Evolutionary conservation across 2,329 filamentous ascomycete species (phyloP), one percentile per base, ranked within the genome.

Genomic region (Epichloe amarillans): DNA sequence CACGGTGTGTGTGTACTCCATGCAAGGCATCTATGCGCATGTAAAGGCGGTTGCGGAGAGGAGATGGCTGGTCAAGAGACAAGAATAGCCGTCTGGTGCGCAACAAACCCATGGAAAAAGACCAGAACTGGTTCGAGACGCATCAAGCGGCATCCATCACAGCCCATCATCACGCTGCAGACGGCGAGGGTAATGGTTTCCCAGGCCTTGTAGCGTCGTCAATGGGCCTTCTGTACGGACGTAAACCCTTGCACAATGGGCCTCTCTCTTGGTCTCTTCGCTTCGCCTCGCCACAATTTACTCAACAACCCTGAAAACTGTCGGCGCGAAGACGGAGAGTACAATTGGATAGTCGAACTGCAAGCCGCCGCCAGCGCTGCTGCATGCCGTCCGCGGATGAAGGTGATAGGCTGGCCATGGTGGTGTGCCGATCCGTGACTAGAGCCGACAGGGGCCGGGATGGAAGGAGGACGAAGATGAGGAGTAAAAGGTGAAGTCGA

Each of bases 311-410:
- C 14, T 17, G 15, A 11, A 8, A 26, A n/a, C 7, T 3, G 30
- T 45, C 47, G 52, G 55, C 55, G 55, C 56, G 23, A 56, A 58
- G n/a, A 14, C 14, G 48, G 36, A 49, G 51, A 40, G 51, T 36
- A 38, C 50, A 46, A 57, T 56, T 57, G 56, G 56, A 52, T 46
- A 39, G 46, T 23, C 5, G 37, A 15, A 17, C 49, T 57, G 54
- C 55, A 56, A 50, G 54, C 49, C 53, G 55, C 54, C 52, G 33
- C 45, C 42, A 50, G 50, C 49, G 52, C 50, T 53, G 53, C 52
- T 49, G 52, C 50, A 47, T 50, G 52, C 40, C 46, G 48, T 39
- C 33, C 49, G 19, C n/a, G 45, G 41, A 44, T 12, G 23, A 35
- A 21, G 42, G 37, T 55, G 54, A 54, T 55, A 54, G 52, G 50